phyloP scores from a whole-genome alignment of 2,329 filamentous ascomycete genomes.

The Zelopaecilomyces penicillatus region DNA sequence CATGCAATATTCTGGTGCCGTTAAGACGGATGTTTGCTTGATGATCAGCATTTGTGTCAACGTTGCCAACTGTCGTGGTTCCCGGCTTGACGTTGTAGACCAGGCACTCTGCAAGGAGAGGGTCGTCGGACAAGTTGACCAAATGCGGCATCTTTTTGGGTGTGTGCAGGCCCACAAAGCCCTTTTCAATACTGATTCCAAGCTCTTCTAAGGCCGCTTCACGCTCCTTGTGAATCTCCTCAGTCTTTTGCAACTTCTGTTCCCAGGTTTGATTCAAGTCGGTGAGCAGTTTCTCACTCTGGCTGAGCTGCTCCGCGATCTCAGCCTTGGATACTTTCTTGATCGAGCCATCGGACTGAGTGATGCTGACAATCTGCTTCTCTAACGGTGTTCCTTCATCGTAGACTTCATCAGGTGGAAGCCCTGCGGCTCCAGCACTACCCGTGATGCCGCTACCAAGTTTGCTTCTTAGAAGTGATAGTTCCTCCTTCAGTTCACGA shows the following conservation, averaged over 20 bases:
- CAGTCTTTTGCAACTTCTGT: constrained; percentile 87
- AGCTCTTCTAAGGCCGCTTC: constrained; percentile 92
- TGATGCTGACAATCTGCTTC: constrained; percentile 93
- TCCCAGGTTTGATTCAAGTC: constrained; percentile 99
- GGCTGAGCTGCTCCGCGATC: constrained; percentile 90
- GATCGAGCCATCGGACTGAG: constrained; percentile 70
- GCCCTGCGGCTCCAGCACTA: constrained; percentile 38
- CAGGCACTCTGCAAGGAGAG: constrained; percentile 86
- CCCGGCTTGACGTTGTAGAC: constrained; percentile 98
- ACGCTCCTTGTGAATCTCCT: constrained; percentile 94
- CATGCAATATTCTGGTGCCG: constrained; percentile 81
- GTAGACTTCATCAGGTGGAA: constrained; percentile 71
- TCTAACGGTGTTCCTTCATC: constrained; percentile 87
- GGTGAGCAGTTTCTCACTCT: constrained; percentile 91
- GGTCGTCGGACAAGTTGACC: constrained; percentile 94
- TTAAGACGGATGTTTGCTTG: constrained; percentile 88
- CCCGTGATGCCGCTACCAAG: constrained; percentile 50
- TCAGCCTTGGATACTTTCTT: constrained; percentile 98
- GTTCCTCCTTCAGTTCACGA: constrained; percentile 89
- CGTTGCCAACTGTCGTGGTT: constrained; percentile 87
- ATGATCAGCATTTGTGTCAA: constrained; percentile 67
- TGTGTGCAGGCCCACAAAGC: constrained; percentile 87
- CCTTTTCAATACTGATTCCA: constrained; percentile 98
- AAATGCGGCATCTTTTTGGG: constrained; percentile 99
- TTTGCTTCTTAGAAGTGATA: constrained; percentile 78